Evolutionary conservation across 2,329 filamentous ascomycete genomes (phyloP).

Genomic region (Geosmithia morbida): DNA sequence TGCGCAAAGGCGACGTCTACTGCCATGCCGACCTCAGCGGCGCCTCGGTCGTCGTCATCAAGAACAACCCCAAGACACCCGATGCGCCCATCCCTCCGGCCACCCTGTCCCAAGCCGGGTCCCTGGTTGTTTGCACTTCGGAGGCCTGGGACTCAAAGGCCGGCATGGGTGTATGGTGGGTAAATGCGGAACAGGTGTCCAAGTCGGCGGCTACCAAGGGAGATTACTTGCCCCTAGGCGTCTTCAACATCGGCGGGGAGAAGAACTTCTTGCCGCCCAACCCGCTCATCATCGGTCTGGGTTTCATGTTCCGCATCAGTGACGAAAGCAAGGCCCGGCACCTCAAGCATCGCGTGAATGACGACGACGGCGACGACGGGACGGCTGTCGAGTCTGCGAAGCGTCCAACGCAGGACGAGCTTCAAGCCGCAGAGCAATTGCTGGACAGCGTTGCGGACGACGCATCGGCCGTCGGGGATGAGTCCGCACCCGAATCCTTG

Average conservation of each 20-base stretch:
- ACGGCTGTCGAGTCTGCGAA: neutral
- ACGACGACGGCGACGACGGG: conserved; percentile 10
- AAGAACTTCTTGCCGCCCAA: conserved; percentile 88
- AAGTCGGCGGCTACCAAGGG: conserved; percentile 62
- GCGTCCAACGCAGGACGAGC: neutral
- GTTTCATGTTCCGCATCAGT: conserved; percentile 75
- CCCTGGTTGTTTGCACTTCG: conserved; percentile 70
- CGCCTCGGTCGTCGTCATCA: conserved; percentile 75
- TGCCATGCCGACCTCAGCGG: conserved; percentile 82
- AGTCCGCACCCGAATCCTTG: conserved; percentile 7
- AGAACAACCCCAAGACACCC: conserved; percentile 64
- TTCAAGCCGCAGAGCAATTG: neutral
- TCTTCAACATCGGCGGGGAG: conserved; percentile 69
- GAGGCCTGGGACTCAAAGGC: conserved; percentile 94
- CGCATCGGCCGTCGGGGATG: neutral
- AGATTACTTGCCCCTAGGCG: conserved; percentile 64
- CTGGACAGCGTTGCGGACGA: neutral
- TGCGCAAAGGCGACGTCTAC: conserved; percentile 83
- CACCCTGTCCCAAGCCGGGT: conserved; percentile 81
- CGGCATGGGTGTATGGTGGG: conserved; percentile 94
- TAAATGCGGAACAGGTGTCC: conserved; percentile 75
- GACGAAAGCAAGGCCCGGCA: conserved; percentile 76
- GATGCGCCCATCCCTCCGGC: conserved; percentile 84
- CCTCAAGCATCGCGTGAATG: conserved; percentile 44
- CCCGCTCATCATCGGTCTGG: conserved; percentile 77